Base-by-base conservation (phyloP, 495 filamentous ascomycete species). In the Neurospora intermedia region DNA sequence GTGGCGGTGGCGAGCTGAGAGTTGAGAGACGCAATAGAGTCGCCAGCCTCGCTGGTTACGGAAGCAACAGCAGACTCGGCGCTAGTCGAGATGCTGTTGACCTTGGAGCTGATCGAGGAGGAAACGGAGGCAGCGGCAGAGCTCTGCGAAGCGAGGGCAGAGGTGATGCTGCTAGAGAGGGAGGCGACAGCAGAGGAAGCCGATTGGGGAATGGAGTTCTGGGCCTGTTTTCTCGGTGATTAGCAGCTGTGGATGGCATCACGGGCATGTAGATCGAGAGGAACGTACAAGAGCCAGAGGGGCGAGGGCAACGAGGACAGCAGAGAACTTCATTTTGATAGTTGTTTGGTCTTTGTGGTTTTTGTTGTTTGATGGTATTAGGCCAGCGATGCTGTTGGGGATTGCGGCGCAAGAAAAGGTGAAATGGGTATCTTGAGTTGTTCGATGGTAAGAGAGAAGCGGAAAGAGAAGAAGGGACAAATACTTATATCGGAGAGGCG, bases 1-100 rank as follows among this genome's bases (percentile, higher is more conserved):
- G 79, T 78, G 74, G 78, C 77, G 1, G 81, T 81, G 20, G 78
- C 9, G 31, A 78, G 71, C 40, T 59, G 48, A 1, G 80, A 80
- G 41, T 69, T 54, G 70, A 73, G 70, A 23, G 74, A 75, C 15
- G 75, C 73, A 39, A 69, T 9, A 59, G 42, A 15, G 72, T 70
- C 69, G 71, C 41, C 73, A 69, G 73, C 77, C n/a, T 73, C 45
- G 77, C 62, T 69, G 16, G 73, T 75, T 72, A 78, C 59, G 16
- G 75, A 77, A 45, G 31, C 41, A 7, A 77, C 41, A 48, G 73
- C 46, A 46, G 72, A 74, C 69, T 23, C 72, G 18, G 71, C 73
- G 54, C 69, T 39, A 42, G 46, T 27, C 40, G 73, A 35, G 72
- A 75, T 74, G 73, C 43, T 69, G 72, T 13, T 8, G 7, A 74